phyloP scores from a whole-genome alignment of 2,329 filamentous ascomycete species.

The Claviceps pazoutovae region DNA sequence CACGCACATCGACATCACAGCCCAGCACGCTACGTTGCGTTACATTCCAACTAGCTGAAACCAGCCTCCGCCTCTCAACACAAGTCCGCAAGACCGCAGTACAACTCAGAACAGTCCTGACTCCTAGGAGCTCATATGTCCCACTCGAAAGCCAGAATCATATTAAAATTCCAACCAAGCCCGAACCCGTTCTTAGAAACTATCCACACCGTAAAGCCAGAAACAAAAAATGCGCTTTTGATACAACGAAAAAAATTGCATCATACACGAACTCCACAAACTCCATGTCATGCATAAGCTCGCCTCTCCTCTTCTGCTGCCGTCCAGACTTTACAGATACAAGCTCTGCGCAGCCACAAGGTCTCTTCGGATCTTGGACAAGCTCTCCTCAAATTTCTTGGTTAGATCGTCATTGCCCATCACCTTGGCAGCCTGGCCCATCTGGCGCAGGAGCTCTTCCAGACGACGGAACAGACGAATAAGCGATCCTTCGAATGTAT shows the following conservation, averaged over 20 bases:
- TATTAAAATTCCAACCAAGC: background rate
- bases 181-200: background rate
- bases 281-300: background rate
- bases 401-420: slow-evolving; percentile 95
- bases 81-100: background rate
- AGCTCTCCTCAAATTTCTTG: slow-evolving; percentile 76
- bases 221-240: background rate
- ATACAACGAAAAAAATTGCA: background rate
- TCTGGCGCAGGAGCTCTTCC: slow-evolving; percentile 86
- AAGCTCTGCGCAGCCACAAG: slow-evolving; percentile 90
- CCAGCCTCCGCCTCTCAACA: background rate
- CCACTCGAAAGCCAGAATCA: background rate
- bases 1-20: background rate
- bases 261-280: slow-evolving; percentile 1
- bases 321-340: slow-evolving; percentile 51
- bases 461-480: slow-evolving; percentile 92
- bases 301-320: no score
- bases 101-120: no score
- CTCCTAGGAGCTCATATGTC: background rate
- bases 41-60: no score
- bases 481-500: slow-evolving; percentile 90
- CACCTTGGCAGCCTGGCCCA: slow-evolving; percentile 89
- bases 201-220: background rate
- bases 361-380: slow-evolving; percentile 78
- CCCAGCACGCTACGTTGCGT: background rate